These are phyloP conservation scores for Prunus dulcis DNA, from an alignment of 306 rosid genomes.

Conservation along the genomic window DNA sequence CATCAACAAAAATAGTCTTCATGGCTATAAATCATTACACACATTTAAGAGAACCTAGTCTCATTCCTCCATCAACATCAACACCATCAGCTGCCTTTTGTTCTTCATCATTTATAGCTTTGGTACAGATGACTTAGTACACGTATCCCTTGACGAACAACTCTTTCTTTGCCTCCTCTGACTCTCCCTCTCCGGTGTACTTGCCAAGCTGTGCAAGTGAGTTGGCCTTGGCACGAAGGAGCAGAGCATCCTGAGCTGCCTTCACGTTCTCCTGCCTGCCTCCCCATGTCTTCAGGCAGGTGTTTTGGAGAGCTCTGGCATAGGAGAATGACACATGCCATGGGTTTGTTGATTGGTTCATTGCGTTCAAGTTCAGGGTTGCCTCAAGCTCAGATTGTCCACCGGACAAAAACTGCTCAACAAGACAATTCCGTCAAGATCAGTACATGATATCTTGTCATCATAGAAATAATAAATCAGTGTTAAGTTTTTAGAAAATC, in stretches of 20 bases:
- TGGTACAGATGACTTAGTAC: slow-evolving; percentile 43
- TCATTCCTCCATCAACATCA: slow-evolving; percentile 16
- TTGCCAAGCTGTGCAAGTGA: slow-evolving; percentile 94
- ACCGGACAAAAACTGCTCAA: slow-evolving; percentile 83
- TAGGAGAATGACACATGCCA: slow-evolving; percentile 99
- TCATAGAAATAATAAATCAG: too few species aligned
- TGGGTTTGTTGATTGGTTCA: slow-evolving; percentile 71
- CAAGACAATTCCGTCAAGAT: background rate
- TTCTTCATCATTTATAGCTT: slow-evolving; percentile 19
- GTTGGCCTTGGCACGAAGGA: slow-evolving; percentile 84
- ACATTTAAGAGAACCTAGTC: slow-evolving; percentile 33
- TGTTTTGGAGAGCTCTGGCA: slow-evolving; percentile 97
- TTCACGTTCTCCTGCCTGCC: slow-evolving; percentile 80
- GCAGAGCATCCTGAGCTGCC: slow-evolving; percentile 79
- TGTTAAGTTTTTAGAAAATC: background rate
- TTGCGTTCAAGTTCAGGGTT: slow-evolving; percentile 87
- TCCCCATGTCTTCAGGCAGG: slow-evolving; percentile 88
- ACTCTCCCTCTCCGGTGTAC: slow-evolving; percentile 90
- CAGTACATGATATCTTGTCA: background rate
- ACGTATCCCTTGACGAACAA: slow-evolving; percentile 84
- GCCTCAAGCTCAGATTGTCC: slow-evolving; percentile 99
- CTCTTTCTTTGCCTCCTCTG: slow-evolving; percentile 77
- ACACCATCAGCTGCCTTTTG: slow-evolving; percentile 21
- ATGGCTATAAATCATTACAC: slow-evolving; percentile 48
- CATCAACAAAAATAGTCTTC: slow-evolving; percentile 69